These are phyloP conservation scores for Heritiera littoralis DNA, from an alignment of 345 rosid species.

Conservation along the genomic window DNA sequence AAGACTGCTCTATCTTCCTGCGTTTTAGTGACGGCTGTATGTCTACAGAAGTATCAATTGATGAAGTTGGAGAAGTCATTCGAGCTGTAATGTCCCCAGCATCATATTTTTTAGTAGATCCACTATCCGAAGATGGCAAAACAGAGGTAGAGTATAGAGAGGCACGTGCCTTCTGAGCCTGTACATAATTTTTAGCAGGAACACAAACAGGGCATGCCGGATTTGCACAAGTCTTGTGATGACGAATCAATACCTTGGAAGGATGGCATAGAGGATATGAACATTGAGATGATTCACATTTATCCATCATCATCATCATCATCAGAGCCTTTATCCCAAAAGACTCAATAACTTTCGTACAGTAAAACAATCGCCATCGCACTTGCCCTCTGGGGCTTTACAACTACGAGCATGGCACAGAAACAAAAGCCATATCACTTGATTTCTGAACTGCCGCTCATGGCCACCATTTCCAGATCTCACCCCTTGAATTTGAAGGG, in stretches of 20 bases:
- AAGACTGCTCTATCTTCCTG: slow-evolving; percentile 70
- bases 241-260: slow-evolving; percentile 64
- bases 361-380: slow-evolving; percentile 62
- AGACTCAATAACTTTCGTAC: slow-evolving; percentile 71
- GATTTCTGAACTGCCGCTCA: slow-evolving; percentile 62
- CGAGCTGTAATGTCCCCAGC: slow-evolving; percentile 43
- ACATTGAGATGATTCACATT: slow-evolving; percentile 59
- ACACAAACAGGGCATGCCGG: slow-evolving; percentile 82
- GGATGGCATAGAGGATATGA: slow-evolving; percentile 73
- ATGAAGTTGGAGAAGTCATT: slow-evolving; percentile 41
- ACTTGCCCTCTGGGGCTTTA: slow-evolving; percentile 79
- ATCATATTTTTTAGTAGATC: slow-evolving; percentile 49
- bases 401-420: slow-evolving; percentile 85
- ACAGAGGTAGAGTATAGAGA: slow-evolving; percentile 42
- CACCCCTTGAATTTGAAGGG: slow-evolving; percentile 44
- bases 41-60: slow-evolving; percentile 53
- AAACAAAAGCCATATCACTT: slow-evolving; percentile 86
- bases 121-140: slow-evolving; percentile 39
- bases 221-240: slow-evolving; percentile 66
- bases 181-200: slow-evolving; percentile 66
- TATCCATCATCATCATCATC: too few species aligned
- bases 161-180: slow-evolving; percentile 48
- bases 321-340: too few species aligned
- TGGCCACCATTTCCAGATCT: slow-evolving; percentile 56
- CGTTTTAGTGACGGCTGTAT: slow-evolving; percentile 77